A percentile compares a stretch with the other conserved stretches of the same genome.
These are phyloP conservation scores for Cichorium intybus DNA, from an alignment of 140 eudicot species.

Conservation along the genomic window DNA sequence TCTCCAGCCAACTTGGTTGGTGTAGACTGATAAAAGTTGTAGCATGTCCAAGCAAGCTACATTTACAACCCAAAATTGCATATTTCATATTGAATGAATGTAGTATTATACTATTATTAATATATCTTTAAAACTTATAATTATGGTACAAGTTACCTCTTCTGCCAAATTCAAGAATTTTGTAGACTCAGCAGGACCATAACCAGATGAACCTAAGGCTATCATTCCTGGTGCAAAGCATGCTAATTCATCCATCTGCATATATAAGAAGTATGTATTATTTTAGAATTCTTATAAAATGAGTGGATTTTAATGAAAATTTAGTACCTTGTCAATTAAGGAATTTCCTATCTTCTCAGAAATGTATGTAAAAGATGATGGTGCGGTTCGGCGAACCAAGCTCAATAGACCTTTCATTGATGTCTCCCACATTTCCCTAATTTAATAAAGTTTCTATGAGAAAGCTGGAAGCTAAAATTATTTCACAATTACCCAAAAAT, in stretches of 20 bases:
- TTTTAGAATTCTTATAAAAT: not conserved
- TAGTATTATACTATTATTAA: too few relatives aligned
- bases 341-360: constrained; percentile 84
- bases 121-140: not conserved
- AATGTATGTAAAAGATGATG: constrained; percentile 80
- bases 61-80: constrained; percentile 16
- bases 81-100: not conserved
- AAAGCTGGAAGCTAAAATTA: not conserved
- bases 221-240: constrained; percentile 99
- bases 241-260: constrained; percentile 98
- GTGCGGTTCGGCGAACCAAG: constrained; percentile 87
- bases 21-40: constrained; percentile 91
- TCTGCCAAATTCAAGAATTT: constrained; percentile 80
- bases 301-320: not conserved
- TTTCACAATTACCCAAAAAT: not conserved
- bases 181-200: constrained; percentile 66
- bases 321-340: constrained; percentile 49
- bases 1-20: constrained; percentile 99
- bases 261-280: constrained; percentile 10
- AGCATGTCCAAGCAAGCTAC: constrained; percentile 99
- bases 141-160: constrained; percentile 53
- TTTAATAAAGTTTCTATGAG: constrained; percentile 6
- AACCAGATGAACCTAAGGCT: constrained; percentile 89
- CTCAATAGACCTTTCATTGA: constrained; percentile 90
- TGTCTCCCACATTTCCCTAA: constrained; percentile 99